phyloP scores from a whole-genome alignment of 192 early-diverging fungal species.

The Coemansia sp. region DNA sequence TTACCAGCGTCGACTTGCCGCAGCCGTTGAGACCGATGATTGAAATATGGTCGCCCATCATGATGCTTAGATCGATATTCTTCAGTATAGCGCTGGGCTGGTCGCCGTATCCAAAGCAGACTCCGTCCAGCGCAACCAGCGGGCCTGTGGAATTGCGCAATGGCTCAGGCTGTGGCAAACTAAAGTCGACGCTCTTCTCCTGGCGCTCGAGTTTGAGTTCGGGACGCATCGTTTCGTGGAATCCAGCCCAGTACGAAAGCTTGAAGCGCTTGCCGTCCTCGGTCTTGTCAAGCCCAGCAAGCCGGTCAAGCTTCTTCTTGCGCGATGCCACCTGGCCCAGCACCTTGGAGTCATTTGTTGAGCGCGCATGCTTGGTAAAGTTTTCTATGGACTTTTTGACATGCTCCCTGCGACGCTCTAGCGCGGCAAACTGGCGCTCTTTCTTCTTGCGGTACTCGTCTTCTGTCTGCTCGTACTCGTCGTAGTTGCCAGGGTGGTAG shows the following conservation, averaged over 20 bases:
- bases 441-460: slow-evolving; percentile 73
- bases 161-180: slow-evolving; percentile 67
- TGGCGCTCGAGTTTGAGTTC: slow-evolving; percentile 60
- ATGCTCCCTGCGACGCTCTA: slow-evolving; percentile 72
- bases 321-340: slow-evolving; percentile 72
- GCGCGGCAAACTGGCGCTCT: slow-evolving; percentile 60
- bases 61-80: slow-evolving; percentile 71
- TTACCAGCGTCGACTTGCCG: slow-evolving; percentile 79
- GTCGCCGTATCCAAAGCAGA: slow-evolving; percentile 46
- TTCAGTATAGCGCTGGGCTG: slow-evolving; percentile 53
- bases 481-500: slow-evolving; percentile 85
- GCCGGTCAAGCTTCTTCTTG: slow-evolving; percentile 72
- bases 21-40: slow-evolving; percentile 84
- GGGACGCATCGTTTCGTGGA: slow-evolving; percentile 53
- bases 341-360: slow-evolving; percentile 81
- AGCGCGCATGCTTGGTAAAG: slow-evolving; percentile 67
- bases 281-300: slow-evolving; percentile 62
- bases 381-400: slow-evolving; percentile 81
- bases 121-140: slow-evolving; percentile 65
- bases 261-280: slow-evolving; percentile 74
- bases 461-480: slow-evolving; percentile 74
- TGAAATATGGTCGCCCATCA: slow-evolving; percentile 67
- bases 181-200: slow-evolving; percentile 62
- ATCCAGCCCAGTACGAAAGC: slow-evolving; percentile 60
- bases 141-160: slow-evolving; percentile 64